Evolutionary conservation across 116 monocot species (phyloP), one percentile per base, ranked within the genome.

Genomic region (Posidonia oceanica): DNA sequence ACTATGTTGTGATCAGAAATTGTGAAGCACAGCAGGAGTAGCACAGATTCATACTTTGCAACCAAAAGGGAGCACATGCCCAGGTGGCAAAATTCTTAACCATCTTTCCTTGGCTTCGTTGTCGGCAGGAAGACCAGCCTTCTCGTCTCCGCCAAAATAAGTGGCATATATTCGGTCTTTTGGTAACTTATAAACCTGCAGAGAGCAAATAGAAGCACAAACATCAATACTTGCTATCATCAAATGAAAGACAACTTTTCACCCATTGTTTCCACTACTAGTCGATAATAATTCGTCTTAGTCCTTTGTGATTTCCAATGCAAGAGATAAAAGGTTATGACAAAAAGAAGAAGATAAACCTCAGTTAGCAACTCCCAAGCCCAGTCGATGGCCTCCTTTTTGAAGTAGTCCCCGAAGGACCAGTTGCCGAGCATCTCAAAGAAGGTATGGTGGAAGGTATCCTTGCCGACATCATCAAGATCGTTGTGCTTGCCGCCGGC

Each of bases 401-500:
- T 98, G 77, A 98, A 98, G 71, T 98, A 98, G 74, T 93, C 93
- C 59, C 98, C 98, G 61, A 98, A 98, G 0, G 98, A 98, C 98
- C 98, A 98, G 54, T 98, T 98, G 38, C 98, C 98, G 0, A 98
- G 84, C 98, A 98, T 98, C 87, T 98, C 98, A 66, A 98, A 98
- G 84, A 98, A 98, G 18, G 98, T 97, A 52, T 97, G 97, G 67
- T 97, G 97, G 68, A 92, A 97, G 0, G 90, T 97, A 39, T 97
- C 97, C 79, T 98, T 98, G 6, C 98, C 98, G 14, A 98, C 98
- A 36, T 98, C 98, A 64, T 98, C 98, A 36, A 98, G 81, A 69
- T 98, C 98, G 68, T 98, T 98, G 78, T 98, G 98, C 87, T 98
- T 93, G 44, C 98, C 98, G 14, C 98, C 98, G 15, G 98, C 98